phyloP scores from a whole-genome alignment of 2,329 filamentous ascomycete genomes.

The Aspergillus sp. region DNA sequence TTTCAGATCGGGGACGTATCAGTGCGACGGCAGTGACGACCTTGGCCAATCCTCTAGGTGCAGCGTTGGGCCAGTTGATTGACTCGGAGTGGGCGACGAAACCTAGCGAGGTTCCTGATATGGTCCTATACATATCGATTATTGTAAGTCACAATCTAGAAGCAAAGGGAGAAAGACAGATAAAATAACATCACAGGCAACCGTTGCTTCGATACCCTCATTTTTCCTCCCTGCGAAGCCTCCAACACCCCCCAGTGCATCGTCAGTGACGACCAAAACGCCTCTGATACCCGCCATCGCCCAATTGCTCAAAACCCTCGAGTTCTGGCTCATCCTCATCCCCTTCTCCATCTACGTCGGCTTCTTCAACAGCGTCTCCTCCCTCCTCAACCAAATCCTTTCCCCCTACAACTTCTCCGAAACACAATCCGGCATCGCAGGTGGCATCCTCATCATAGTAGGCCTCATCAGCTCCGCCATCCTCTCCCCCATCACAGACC shows the following conservation, averaged over 20 bases:
- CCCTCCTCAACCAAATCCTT: conserved; percentile 85
- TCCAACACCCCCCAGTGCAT: conserved; percentile 70
- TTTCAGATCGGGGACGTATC: conserved; percentile 76
- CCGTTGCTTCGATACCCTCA: conserved; percentile 65
- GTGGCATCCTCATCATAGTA: conserved; percentile 82
- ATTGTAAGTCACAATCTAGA: conserved; percentile 53
- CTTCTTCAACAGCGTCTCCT: conserved; percentile 89
- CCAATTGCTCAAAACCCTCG: conserved; percentile 54
- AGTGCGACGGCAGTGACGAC: conserved; percentile 81
- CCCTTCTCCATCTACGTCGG: conserved; percentile 84
- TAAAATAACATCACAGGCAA: conserved; percentile 40
- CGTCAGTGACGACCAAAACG: conserved; percentile 52
- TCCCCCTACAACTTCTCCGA: conserved; percentile 79
- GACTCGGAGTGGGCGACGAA: conserved; percentile 69
- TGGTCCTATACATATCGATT: conserved; percentile 80
- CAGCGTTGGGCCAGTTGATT: conserved; percentile 81
- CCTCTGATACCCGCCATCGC: conserved; percentile 53
- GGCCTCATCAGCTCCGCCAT: conserved; percentile 75
- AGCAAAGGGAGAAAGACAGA: neutral
- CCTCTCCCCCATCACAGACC: conserved; percentile 75
- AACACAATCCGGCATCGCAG: conserved; percentile 81
- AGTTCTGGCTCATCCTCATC: conserved; percentile 75
- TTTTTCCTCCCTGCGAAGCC: conserved; percentile 75
- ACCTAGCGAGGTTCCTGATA: conserved; percentile 64
- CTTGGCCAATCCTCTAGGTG: conserved; percentile 85